phyloP scores from a whole-genome alignment of 768 basidiomycete genomes.

The Amanita subjunquillea region DNA sequence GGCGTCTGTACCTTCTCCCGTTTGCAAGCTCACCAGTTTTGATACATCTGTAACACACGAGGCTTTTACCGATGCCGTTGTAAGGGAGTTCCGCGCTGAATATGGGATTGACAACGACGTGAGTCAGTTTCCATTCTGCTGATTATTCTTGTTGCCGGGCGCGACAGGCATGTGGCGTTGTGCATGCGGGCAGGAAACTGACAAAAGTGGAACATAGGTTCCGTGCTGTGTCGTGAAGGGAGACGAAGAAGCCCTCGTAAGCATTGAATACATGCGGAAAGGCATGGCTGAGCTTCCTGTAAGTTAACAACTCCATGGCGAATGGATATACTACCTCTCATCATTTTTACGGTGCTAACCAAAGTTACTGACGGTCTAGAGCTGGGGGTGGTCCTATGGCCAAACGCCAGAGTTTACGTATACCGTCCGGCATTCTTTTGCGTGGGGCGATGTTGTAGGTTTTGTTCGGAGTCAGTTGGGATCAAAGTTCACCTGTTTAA shows the following conservation, averaged over 20 bases:
- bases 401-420: slow-evolving; percentile 92
- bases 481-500: not conserved
- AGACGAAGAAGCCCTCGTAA: slow-evolving; percentile 22
- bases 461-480: not conserved
- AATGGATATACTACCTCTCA: not conserved
- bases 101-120: slow-evolving; percentile 33
- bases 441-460: slow-evolving; percentile 42
- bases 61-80: slow-evolving; percentile 58
- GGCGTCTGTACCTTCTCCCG: slow-evolving; percentile 86
- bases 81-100: slow-evolving; percentile 53
- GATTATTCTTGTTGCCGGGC: slow-evolving; percentile 17
- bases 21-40: slow-evolving; percentile 67
- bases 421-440: slow-evolving; percentile 29
- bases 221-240: not conserved
- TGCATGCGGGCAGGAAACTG: not conserved
- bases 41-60: slow-evolving; percentile 49
- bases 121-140: slow-evolving; percentile 5
- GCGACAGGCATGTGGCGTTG: not conserved
- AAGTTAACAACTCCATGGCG: slow-evolving; percentile 11
- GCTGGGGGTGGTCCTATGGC: slow-evolving; percentile 90
- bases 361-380: slow-evolving; percentile 30
- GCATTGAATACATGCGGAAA: slow-evolving; percentile 48
- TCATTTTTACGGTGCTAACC: not conserved
- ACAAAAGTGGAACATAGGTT: not conserved
- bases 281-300: slow-evolving; percentile 73